Conservation (phyloP, 2,329 filamentous ascomycete genomes). For the Ophiostoma sp. region DNA sequence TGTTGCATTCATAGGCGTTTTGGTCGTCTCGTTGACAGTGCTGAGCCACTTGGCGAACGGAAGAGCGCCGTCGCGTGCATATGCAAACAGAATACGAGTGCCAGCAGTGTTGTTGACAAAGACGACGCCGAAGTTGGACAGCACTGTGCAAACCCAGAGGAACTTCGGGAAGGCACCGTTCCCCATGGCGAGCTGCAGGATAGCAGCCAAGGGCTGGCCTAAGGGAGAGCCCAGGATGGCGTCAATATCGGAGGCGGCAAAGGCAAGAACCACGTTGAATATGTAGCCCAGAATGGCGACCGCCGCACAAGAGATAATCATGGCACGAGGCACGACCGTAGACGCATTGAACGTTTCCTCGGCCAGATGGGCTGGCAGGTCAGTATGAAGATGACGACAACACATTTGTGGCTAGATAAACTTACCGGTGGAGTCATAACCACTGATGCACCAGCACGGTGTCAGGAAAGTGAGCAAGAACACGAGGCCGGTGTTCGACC, state of each 20-base stretch:
- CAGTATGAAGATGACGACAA: not conserved
- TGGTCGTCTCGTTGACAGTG: not conserved
- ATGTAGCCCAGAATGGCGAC: not conserved
- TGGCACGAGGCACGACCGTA: not conserved
- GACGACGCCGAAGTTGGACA: slow-evolving; percentile 4
- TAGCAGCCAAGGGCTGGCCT: not conserved
- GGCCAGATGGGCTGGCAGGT: not conserved
- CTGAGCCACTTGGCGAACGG: not conserved
- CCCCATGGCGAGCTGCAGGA: not conserved
- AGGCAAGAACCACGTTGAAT: not conserved
- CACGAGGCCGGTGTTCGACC: not conserved
- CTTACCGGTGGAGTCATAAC: slow-evolving; percentile 3
- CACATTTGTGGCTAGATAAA: not conserved
- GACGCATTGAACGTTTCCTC: slow-evolving; percentile 9
- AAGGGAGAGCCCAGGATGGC: not conserved
- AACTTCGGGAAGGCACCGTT: not conserved
- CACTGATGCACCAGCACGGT: slow-evolving; percentile 10
- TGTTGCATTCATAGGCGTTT: slow-evolving; percentile 7
- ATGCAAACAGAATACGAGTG: not conserved
- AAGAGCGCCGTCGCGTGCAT: not conserved
- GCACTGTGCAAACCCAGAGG: not conserved
- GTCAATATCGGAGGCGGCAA: slow-evolving; percentile 1
- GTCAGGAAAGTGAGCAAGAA: not conserved
- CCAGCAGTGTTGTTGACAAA: slow-evolving; percentile 4
- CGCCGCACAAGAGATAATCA: not conserved